Base-by-base conservation (phyloP, 257 asterid genomes). In the Parsonsia alboflavescens region DNA sequence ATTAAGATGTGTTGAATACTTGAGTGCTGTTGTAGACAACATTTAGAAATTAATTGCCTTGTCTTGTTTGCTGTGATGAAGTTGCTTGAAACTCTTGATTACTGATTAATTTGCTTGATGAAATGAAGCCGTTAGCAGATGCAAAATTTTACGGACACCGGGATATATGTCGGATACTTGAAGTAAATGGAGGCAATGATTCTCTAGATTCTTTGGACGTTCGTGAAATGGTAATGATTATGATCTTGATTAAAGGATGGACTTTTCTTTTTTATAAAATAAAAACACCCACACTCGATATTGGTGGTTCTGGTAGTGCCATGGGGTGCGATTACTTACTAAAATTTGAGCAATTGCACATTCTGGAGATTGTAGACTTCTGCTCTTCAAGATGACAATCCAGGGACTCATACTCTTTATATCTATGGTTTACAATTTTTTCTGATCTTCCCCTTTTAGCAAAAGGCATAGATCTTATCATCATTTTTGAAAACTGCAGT, bases 121-220 rank as follows among this genome's bases (percentile, higher is more conserved):
- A 2, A 33, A 68, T 57, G 71, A 82, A 80, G 92, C 92, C 92
- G 52, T 84, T 85, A 62, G 80, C 90, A 74, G 90, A 88, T 48
- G 92, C 92, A 17, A 88, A 75, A 81, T 71, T 80, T 67, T 88
- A 88, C 33, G 80, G 81, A 75, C 92, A 88, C 81, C 82, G 84
- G 49, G 92, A 88, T 72, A 88, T 88, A 72, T 86, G 92, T 86
- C 81, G 88, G 87, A 84, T 88, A 66, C 89, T 88, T 56, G 92
- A 84, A 78, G 86, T 82, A 53, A 80, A 84, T 78, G 92, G 92
- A 64, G 89, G 90, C 74, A 76, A 80, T 77, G 92, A 84, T 71
- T 76, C 75, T 53, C 77, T 81, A 79, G 92, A 84, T 72, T 77
- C 74, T 54, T 56, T 82, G 68, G 87, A 81, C 21, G 85, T 82